A percentile compares a stretch with the other conserved stretches of the same genome.
Conservation (phyloP, 768 basidiomycete species). For the Amanita jacksonii region DNA sequence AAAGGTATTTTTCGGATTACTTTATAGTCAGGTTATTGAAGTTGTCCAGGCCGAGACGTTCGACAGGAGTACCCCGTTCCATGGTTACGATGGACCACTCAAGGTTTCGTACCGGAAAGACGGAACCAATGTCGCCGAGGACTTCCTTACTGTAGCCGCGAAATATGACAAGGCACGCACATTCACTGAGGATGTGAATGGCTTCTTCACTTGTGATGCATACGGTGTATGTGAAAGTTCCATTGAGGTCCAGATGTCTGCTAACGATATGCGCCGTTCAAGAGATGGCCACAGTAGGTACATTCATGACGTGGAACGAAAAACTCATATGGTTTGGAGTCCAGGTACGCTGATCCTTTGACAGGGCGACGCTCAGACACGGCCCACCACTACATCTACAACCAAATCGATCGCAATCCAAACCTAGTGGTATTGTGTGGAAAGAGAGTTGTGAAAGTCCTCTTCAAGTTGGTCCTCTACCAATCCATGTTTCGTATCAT, state of each 20-base stretch:
- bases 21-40: not conserved
- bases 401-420: conserved; percentile 26
- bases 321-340: not conserved
- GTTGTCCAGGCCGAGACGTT: conserved; percentile 30
- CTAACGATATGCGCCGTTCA: not conserved
- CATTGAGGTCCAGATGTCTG: not conserved
- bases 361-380: conserved; percentile 50
- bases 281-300: conserved; percentile 49
- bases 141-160: conserved; percentile 37
- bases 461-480: conserved; percentile 32
- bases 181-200: conserved; percentile 37
- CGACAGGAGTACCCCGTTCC: conserved; percentile 21
- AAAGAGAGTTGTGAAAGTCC: conserved; percentile 35
- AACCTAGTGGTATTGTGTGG: conserved; percentile 33
- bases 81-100: conserved; percentile 42
- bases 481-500: not conserved
- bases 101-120: conserved; percentile 34
- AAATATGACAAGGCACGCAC: conserved; percentile 40
- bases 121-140: conserved; percentile 29
- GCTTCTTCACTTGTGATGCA: conserved; percentile 30
- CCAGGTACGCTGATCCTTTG: conserved; percentile 42
- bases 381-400: conserved; percentile 44
- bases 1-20: conserved; percentile 29
- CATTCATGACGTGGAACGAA: not conserved
- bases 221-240: conserved; percentile 34